A percentile compares a stretch with the other conserved stretches of the same genome.
Conservation (phyloP, 352 stramenopile genomes). For the Phytophthora cryptogea region DNA sequence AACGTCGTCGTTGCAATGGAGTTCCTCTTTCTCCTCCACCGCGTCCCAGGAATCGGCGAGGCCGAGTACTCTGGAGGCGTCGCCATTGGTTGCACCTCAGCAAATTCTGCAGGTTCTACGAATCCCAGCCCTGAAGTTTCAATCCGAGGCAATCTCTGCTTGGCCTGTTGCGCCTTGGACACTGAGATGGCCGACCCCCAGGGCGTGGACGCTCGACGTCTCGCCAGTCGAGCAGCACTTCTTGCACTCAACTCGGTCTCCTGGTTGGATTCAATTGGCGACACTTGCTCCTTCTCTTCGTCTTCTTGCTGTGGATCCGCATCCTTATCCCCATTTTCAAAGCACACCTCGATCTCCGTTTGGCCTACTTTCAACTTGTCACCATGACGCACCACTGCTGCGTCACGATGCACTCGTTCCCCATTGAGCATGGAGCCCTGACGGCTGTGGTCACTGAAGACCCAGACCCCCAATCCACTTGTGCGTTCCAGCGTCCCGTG, state of each 20-base stretch:
- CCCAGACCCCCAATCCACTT: conserved; percentile 52
- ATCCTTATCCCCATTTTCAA: conserved; percentile 22
- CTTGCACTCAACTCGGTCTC: conserved; percentile 10
- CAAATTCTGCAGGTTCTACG: conserved; percentile 5
- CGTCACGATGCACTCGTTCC: conserved; percentile 46
- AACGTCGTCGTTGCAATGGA: conserved; percentile 51
- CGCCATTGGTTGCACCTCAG: conserved; percentile 7
- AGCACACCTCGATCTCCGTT: conserved; percentile 54
- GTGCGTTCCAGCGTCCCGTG: conserved; percentile 69
- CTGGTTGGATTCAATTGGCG: conserved; percentile 14
- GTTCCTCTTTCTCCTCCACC: conserved; percentile 54
- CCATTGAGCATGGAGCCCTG: conserved; percentile 54
- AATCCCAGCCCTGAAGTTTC: conserved; percentile 30
- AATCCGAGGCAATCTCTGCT: conserved; percentile 37
- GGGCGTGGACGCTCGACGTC: conserved; percentile 24
- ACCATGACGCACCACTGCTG: conserved; percentile 57
- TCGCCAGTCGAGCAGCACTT: conserved; percentile 7
- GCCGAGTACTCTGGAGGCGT: conserved; percentile 59
- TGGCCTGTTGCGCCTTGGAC: conserved; percentile 21
- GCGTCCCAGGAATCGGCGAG: conserved; percentile 49
- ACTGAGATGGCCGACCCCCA: conserved; percentile 3
- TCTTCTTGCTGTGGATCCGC: conserved; percentile 8
- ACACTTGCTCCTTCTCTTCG: conserved; percentile 15
- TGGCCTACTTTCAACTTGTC: conserved; percentile 59
- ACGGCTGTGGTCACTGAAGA: conserved; percentile 79